These are phyloP conservation scores for Brasilioporus rufonigricans DNA, from an alignment of 768 basidiomycete species.

Conservation along the genomic window DNA sequence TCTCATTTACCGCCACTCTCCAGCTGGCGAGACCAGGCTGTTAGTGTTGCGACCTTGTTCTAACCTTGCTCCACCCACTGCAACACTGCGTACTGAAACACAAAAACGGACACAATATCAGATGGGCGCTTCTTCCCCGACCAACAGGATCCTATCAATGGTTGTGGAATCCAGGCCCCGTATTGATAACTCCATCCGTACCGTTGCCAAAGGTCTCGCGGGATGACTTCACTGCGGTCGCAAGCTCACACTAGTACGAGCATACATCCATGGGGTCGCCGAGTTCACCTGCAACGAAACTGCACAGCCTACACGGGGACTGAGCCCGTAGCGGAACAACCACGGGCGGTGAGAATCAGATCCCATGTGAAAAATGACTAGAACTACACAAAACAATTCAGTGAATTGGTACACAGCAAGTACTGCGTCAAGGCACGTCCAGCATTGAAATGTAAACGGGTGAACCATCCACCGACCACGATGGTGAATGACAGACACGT, in stretches of 20 bases:
- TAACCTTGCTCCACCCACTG: slow-evolving; percentile 8
- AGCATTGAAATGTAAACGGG: not conserved
- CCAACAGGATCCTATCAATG: not conserved
- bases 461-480: not conserved
- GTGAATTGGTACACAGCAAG: slow-evolving; percentile 21
- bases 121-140: not conserved
- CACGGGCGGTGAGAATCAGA: slow-evolving; percentile 22
- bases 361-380: slow-evolving; percentile 20
- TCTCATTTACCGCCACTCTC: slow-evolving; percentile 18
- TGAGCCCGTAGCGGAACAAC: slow-evolving; percentile 15
- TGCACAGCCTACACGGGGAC: slow-evolving; percentile 26
- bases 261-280: slow-evolving; percentile 1
- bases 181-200: no score
- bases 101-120: slow-evolving; percentile 2
- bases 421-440: not conserved
- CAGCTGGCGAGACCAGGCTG: slow-evolving; percentile 18
- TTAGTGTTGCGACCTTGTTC: slow-evolving; percentile 29
- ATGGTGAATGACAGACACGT: not conserved
- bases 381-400: slow-evolving; percentile 13
- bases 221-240: not conserved
- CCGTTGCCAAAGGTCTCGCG: not conserved
- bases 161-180: not conserved
- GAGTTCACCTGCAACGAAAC: not conserved
- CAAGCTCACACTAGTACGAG: not conserved
- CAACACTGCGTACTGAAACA: slow-evolving; percentile 8